These are phyloP conservation scores for Arxiozyma telluris DNA, from an alignment of 1,139 yeast genomes.

Conservation along the genomic window DNA sequence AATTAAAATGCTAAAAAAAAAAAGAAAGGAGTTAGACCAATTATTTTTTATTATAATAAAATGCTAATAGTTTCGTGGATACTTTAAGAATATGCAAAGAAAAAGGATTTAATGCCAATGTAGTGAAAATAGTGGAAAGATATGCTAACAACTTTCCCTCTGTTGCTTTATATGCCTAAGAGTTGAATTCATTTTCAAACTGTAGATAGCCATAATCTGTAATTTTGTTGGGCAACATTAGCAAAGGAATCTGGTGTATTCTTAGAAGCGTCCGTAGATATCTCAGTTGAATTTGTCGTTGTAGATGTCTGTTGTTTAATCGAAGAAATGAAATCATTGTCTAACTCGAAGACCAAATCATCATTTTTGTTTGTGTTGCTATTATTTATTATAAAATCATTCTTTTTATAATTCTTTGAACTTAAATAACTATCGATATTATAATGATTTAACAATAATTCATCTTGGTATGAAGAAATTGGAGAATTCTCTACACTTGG, in stretches of 20 bases:
- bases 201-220: constrained; percentile 22
- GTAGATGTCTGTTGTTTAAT: neutral
- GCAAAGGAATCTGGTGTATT: constrained; percentile 12
- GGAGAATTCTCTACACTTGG: constrained; percentile 1
- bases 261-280: neutral
- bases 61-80: neutral
- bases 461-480: constrained; percentile 3
- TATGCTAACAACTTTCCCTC: no score
- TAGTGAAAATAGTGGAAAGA: neutral
- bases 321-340: constrained; percentile 1
- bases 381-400: no score
- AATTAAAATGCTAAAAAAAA: no score
- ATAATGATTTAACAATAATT: constrained; percentile 1
- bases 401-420: no score
- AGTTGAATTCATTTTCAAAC: constrained; percentile 4
- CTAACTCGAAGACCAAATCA: constrained; percentile 7
- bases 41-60: no score
- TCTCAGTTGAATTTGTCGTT: neutral
- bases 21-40: no score
- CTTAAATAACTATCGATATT: neutral
- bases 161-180: no score
- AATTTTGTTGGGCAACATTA: constrained; percentile 24
- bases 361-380: neutral
- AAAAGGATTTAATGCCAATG: neutral
- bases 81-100: neutral